Evolutionary conservation across 1,284 basidiomycete genomes (phyloP).

Genomic region (Leccinum angustisporum): DNA sequence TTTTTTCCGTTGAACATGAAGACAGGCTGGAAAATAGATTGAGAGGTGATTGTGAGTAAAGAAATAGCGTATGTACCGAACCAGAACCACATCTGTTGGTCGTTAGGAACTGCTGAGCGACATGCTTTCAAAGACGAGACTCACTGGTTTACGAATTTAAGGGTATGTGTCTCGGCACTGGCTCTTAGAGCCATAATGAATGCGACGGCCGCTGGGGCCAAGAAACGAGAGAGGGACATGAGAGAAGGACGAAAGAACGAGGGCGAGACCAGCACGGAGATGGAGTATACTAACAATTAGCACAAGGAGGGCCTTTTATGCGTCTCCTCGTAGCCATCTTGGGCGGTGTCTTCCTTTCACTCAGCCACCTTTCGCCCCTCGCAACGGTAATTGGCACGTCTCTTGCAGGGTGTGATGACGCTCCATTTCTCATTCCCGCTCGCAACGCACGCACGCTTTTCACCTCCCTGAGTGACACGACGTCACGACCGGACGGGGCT

Average conservation of each 20-base stretch:
- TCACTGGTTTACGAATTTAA: slow-evolving; percentile 30
- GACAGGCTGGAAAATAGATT: slow-evolving; percentile 16
- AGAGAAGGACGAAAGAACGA: slow-evolving; percentile 19
- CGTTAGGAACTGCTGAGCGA: neutral
- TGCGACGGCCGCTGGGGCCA: slow-evolving; percentile 22
- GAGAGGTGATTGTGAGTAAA: neutral
- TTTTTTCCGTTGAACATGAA: slow-evolving; percentile 26
- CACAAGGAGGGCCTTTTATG: slow-evolving; percentile 16
- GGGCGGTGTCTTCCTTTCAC: neutral
- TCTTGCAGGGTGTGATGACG: neutral
- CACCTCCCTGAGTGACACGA: no score
- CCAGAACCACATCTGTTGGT: slow-evolving; percentile 28
- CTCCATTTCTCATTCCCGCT: neutral
- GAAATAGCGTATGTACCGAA: slow-evolving; percentile 10
- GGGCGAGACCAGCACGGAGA: slow-evolving; percentile 6
- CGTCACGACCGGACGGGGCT: no score
- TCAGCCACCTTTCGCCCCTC: slow-evolving; percentile 2
- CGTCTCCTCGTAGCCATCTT: neutral
- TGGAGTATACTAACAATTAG: neutral
- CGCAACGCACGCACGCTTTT: no score
- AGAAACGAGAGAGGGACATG: slow-evolving; percentile 24
- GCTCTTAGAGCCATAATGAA: slow-evolving; percentile 20
- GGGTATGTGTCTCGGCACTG: slow-evolving; percentile 24
- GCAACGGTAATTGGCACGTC: slow-evolving; percentile 14
- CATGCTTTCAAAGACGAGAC: slow-evolving; percentile 6